phyloP scores from a whole-genome alignment of 371 early-diverging fungal species.

The Mucor saturninus region DNA sequence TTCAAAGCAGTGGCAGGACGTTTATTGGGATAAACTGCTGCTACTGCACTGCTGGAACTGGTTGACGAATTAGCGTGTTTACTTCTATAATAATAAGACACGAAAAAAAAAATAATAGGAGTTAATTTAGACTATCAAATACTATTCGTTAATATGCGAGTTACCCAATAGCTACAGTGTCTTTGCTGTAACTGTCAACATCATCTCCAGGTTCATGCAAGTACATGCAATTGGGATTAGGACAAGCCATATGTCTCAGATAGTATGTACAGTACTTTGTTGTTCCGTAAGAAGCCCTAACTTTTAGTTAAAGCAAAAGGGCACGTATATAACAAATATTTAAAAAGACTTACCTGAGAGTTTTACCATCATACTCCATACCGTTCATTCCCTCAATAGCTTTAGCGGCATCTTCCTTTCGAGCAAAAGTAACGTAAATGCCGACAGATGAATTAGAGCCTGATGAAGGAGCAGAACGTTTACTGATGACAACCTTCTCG shows the following conservation, averaged over 20 bases:
- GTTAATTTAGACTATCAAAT: too few species aligned
- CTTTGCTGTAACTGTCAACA: conserved; percentile 65
- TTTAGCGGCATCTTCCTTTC: conserved; percentile 88
- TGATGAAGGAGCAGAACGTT: conserved; percentile 57
- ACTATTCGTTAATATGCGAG: conserved; percentile 8
- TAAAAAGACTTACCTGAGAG: conserved; percentile 60
- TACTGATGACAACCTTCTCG: conserved; percentile 83
- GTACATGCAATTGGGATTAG: conserved; percentile 82
- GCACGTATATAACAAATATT: too few species aligned
- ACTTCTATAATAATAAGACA: conserved; percentile 1
- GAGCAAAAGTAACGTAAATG: conserved; percentile 90
- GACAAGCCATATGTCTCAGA: conserved; percentile 77
- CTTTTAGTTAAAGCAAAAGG: too few species aligned
- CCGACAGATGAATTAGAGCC: conserved; percentile 56
- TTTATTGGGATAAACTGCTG: conserved; percentile 39
- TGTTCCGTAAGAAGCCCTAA: conserved; percentile 83
- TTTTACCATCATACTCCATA: conserved; percentile 80
- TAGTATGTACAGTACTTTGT: conserved; percentile 91
- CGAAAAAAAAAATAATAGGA: too few species aligned
- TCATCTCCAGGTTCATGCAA: conserved; percentile 89
- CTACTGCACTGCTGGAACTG: conserved; percentile 13
- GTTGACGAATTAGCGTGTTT: conserved; percentile 29
- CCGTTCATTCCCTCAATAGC: conserved; percentile 94
- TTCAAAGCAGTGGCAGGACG: conserved; percentile 26
- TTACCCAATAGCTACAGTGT: conserved; percentile 54